Percentiles rank a stretch among this genome's conserved stretches.
Conservation (phyloP, 2,329 filamentous ascomycete species). For the Venturia oleaginea region DNA sequence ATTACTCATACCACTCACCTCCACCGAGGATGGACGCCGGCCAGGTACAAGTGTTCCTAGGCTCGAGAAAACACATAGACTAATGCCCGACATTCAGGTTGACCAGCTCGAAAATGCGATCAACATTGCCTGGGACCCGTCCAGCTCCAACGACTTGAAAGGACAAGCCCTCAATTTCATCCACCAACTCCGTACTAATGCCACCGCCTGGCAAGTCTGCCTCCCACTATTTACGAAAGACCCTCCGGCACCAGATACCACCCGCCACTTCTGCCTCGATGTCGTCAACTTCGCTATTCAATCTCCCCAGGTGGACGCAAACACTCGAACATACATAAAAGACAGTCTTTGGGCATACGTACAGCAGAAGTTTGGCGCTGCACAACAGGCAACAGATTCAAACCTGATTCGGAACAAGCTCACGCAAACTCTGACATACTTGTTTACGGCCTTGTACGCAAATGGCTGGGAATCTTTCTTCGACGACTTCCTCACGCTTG, state of each 20-base stretch:
- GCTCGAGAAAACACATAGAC: not conserved
- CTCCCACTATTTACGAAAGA: conserved; percentile 73
- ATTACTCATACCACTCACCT: not conserved
- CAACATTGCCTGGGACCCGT: conserved; percentile 80
- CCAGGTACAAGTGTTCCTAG: conserved; percentile 9
- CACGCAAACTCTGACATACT: conserved; percentile 86
- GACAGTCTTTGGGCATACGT: conserved; percentile 76
- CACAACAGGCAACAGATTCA: conserved; percentile 55
- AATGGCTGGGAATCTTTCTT: conserved; percentile 84
- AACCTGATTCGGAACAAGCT: conserved; percentile 88
- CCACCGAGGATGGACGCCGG: conserved; percentile 9
- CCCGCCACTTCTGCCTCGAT: conserved; percentile 82
- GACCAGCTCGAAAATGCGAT: conserved; percentile 84
- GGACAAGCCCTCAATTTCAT: conserved; percentile 74
- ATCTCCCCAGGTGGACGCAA: conserved; percentile 62
- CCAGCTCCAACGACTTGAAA: conserved; percentile 66
- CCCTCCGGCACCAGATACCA: conserved; percentile 69
- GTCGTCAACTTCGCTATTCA: conserved; percentile 89
- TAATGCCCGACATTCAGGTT: not conserved
- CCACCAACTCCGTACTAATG: conserved; percentile 68
- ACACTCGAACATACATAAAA: conserved; percentile 66
- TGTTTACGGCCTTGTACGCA: conserved; percentile 81
- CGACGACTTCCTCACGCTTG: conserved; percentile 76
- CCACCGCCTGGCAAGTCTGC: conserved; percentile 84
- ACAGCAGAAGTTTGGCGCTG: conserved; percentile 59